Evolutionary conservation across 2,329 filamentous ascomycete species (phyloP), one percentile per base, ranked within the genome.

Genomic region (Fonsecaea pedrosoi): DNA sequence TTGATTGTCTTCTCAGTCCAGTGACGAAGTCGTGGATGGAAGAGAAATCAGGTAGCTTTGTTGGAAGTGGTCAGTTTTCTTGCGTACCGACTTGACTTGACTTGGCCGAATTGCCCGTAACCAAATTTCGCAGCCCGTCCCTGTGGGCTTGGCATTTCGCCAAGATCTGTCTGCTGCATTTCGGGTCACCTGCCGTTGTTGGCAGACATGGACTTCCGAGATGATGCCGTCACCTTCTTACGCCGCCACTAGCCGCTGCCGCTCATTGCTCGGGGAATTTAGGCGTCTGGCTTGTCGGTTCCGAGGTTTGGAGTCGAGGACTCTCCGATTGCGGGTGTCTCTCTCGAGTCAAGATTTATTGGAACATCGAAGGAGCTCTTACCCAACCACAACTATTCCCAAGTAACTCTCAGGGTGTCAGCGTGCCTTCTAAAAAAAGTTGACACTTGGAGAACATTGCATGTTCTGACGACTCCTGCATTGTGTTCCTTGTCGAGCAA

Each of bases 1-100:
- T 82, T 85, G 83, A 83, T 25, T 61, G 74, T 75, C 74, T 80
- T 63, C 65, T 72, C 68, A 50, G 34, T 61, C 59, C 56, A 67
- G 71, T 68, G 64, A 61, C 70, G 70, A 72, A 65, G 40, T 42
- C 18, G 45, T 50, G 45, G 45, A 50, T 50, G 45, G 45, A n/a
- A 25, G 18, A 25, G 9, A 50, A 50, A 50, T 50, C 45, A 50
- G 45, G 10, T 50, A 9, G 30, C 18, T 50, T 25, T 5, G 18
- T 50, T 50, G 18, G 45, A 54, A 30, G 13, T n/a, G 18, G 30
- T 18, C 30, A 21, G 35, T 9, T 34, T n/a, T 35, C 25, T 42
- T 58, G 37, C 55, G 55, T 40, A 1, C 55, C 42, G 18, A 4
- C 6, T 18, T 18, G 45, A 50, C 45, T 42, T 10, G 38, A 42